Evolutionary conservation across 2,329 filamentous ascomycete genomes (phyloP), one percentile per base, ranked within the genome.

Genomic region (Aspergillaceae sp.): DNA sequence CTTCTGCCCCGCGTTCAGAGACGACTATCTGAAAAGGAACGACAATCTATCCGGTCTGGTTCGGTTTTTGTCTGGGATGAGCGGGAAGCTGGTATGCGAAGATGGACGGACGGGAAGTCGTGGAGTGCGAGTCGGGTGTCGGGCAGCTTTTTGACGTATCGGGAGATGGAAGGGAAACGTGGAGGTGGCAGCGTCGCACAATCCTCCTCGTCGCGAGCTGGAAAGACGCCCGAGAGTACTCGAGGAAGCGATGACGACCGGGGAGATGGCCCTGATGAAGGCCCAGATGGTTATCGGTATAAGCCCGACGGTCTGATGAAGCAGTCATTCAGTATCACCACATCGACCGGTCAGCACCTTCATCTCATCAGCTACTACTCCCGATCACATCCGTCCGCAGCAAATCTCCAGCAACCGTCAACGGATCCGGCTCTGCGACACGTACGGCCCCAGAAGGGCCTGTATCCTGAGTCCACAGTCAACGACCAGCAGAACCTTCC

Each of bases 21-120:
- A 56, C 79, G 92, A 58, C 72, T 96, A 49, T 97, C 92, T 2
- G 92, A 98, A 69, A 97, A 97, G 71, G 92, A 98, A 71, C 81
- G 92, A 51, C 90, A 96, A 64, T 88, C 88, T 3, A 98, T 98
- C 66, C 84, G 88, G 61, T 95, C 91, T 1, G 92, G 92, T 38
- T 98, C 92, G 0, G 91, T 98, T 3, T 98, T 97, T 61, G 92
- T 98, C n/a, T 98, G 92, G 92, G 92, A 98, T 67, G 92, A 98
- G 74, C 78, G 91, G 57, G 92, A 98, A 73, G 92, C 92, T 7
- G 92, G 92, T 55, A 98, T 98, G 92, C 80, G 92, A 61, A 78
- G 92, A 67, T 98, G 92, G 92, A 98, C 92, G 0, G 92, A 98
- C 59, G 92, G 92, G 47, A 98, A 98, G 68, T 97, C 91, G 33